phyloP scores from a whole-genome alignment of 805 yeast genomes.

The Barnettozyma wickerhamii region DNA sequence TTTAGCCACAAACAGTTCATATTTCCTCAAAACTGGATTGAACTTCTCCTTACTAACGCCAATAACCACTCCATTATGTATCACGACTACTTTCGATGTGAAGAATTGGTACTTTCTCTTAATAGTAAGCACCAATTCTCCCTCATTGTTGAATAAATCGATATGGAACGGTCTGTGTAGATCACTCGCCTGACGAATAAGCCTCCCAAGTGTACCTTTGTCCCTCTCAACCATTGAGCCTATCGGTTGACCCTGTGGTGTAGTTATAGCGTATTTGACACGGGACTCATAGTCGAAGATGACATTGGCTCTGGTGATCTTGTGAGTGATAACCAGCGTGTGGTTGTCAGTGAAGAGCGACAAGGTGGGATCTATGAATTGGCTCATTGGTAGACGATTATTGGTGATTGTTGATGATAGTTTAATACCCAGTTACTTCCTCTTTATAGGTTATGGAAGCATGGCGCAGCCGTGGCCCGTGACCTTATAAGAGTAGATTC shows the following conservation, averaged over 20 bases:
- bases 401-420: too few relatives aligned
- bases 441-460: too few relatives aligned
- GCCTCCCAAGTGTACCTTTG: neutral
- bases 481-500: too few relatives aligned
- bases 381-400: neutral
- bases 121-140: neutral
- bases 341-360: neutral
- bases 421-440: too few relatives aligned
- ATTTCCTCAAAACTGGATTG: slow-evolving; percentile 1
- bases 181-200: neutral
- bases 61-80: slow-evolving; percentile 2
- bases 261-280: neutral
- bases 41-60: slow-evolving; percentile 5
- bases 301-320: neutral
- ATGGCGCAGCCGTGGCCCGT: too few relatives aligned
- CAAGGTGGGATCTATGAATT: neutral
- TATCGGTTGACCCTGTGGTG: neutral
- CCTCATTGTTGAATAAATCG: slow-evolving; percentile 1
- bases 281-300: neutral
- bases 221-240: slow-evolving; percentile 1
- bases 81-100: slow-evolving; percentile 2
- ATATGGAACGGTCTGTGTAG: slow-evolving; percentile 1
- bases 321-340: neutral
- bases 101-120: slow-evolving; percentile 1
- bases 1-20: slow-evolving; percentile 1